phyloP scores from a whole-genome alignment of 768 basidiomycete species.

The Tubosaeta sp. region DNA sequence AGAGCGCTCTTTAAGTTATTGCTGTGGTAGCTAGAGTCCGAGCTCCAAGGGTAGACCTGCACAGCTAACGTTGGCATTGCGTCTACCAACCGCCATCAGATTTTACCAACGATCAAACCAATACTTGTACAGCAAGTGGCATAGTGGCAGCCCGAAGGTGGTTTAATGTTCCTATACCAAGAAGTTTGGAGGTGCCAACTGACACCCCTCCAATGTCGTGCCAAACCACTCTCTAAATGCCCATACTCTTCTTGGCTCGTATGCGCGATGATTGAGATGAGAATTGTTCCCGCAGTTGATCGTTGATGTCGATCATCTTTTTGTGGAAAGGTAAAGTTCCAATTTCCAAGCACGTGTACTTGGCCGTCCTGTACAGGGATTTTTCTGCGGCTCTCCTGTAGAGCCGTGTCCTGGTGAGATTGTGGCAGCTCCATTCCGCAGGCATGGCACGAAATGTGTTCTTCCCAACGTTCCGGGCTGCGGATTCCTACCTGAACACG shows the following conservation, averaged over 20 bases:
- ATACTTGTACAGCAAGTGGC: slow-evolving; percentile 12
- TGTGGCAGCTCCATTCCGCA: no score
- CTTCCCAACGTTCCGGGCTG: not conserved
- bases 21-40: no score
- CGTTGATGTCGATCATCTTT: not conserved
- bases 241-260: not conserved
- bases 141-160: not conserved
- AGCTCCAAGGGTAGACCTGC: no score
- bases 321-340: no score
- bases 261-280: not conserved
- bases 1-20: no score
- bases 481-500: not conserved
- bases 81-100: not conserved
- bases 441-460: no score
- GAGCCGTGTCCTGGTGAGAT: not conserved
- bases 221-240: not conserved
- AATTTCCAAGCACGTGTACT: no score
- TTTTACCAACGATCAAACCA: not conserved
- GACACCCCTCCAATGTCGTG: not conserved
- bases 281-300: not conserved
- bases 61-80: slow-evolving; percentile 6
- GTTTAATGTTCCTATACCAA: not conserved
- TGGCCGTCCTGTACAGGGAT: no score
- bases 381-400: not conserved
- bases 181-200: not conserved